A percentile compares a stretch with the other conserved stretches of the same genome.
These are phyloP conservation scores for Aspergillus alliaceus DNA, from an alignment of 2,329 filamentous ascomycete genomes.

Conservation along the genomic window DNA sequence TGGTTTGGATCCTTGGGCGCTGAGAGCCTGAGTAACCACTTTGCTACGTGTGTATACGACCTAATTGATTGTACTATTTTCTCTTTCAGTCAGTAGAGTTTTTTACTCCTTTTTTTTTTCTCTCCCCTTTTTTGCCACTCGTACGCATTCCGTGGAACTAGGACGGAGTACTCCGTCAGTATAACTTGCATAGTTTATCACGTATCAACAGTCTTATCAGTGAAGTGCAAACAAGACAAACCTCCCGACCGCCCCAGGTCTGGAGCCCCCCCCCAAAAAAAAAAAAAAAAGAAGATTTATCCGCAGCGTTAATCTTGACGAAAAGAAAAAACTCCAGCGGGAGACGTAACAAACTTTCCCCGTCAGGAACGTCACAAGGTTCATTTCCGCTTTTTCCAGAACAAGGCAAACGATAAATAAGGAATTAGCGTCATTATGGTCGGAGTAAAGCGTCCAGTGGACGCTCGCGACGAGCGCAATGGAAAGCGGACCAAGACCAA, in stretches of 20 bases:
- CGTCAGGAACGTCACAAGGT: neutral
- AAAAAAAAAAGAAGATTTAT: constrained; percentile 17
- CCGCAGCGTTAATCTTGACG: constrained; percentile 7
- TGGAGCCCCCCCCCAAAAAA: constrained; percentile 29
- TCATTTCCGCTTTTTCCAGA: constrained; percentile 5
- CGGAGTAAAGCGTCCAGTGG: constrained; percentile 43
- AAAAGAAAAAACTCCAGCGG: constrained; percentile 11
- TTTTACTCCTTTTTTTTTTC: neutral
- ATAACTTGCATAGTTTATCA: no score
- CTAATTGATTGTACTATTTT: neutral
- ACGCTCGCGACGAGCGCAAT: constrained; percentile 38
- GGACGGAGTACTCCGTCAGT: neutral
- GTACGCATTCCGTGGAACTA: neutral
- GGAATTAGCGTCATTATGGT: constrained; percentile 30
- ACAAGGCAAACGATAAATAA: constrained; percentile 1
- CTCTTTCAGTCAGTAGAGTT: neutral
- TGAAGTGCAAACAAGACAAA: constrained; percentile 35
- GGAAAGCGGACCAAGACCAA: constrained; percentile 42
- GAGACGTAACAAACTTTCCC: neutral
- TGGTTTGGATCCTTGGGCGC: neutral
- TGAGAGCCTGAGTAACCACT: neutral
- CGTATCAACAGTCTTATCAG: constrained; percentile 23
- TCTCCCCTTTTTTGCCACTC: neutral
- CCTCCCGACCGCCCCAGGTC: constrained; percentile 27
- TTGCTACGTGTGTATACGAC: neutral